Conservation (phyloP, 495 filamentous ascomycete species). For the Penicillium arizonense region DNA sequence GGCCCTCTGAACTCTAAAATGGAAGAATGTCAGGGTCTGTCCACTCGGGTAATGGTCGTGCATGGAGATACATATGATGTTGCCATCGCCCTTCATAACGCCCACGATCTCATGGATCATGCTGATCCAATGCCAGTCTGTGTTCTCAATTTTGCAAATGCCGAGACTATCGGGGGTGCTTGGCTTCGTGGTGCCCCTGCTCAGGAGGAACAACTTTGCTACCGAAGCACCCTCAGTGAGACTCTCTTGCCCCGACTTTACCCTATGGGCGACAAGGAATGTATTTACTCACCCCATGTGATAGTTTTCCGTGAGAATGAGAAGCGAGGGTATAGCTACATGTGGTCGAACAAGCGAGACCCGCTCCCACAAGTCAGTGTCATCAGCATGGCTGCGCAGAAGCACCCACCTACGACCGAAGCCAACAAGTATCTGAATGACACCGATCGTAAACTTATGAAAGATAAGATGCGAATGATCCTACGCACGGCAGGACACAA, state of each 20-base stretch:
- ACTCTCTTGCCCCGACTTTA: constrained; percentile 56
- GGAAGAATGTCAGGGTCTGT: constrained; percentile 15
- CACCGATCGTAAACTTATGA: constrained; percentile 48
- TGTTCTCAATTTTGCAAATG: constrained; percentile 62
- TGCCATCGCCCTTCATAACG: constrained; percentile 38
- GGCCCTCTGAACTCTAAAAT: constrained; percentile 10
- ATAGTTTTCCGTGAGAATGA: constrained; percentile 51
- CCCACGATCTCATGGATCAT: background rate
- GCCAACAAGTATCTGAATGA: constrained; percentile 26
- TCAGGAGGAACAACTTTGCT: constrained; percentile 68
- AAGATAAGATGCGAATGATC: constrained; percentile 57
- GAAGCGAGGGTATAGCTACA: constrained; percentile 36
- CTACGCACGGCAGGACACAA: constrained; percentile 53
- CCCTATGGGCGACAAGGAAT: constrained; percentile 49
- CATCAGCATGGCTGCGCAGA: constrained; percentile 56
- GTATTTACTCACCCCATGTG: constrained; percentile 60
- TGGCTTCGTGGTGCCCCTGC: constrained; percentile 54
- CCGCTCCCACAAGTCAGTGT: constrained; percentile 53
- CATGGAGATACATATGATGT: constrained; percentile 51
- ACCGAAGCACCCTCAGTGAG: constrained; percentile 55
- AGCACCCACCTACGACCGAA: constrained; percentile 40
- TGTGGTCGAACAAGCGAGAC: constrained; percentile 29
- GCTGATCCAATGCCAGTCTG: constrained; percentile 38
- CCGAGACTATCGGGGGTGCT: constrained; percentile 51
- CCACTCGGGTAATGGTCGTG: constrained; percentile 35